Evolutionary conservation across 2,329 filamentous ascomycete species (phyloP), one percentile per base, ranked within the genome.

Genomic region (Phaeosphaeriaceae sp.): DNA sequence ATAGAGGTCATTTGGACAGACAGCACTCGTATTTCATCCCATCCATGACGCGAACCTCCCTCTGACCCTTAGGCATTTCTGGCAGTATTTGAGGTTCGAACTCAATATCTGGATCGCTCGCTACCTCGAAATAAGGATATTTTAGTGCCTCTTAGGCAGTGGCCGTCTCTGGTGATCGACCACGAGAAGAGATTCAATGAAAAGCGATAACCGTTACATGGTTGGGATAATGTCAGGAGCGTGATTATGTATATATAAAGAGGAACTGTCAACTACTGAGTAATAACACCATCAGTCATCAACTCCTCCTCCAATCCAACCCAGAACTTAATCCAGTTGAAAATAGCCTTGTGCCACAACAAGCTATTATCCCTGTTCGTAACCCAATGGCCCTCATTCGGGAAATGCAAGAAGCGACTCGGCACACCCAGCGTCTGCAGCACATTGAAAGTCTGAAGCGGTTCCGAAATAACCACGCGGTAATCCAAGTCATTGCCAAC

Each of bases 401-500:
- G 91, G 75, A 96, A 97, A 41, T 88, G 89, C 67, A 96, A 73
- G 64, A 96, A 87, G 55, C 89, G 87, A 75, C 90, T 93, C 6
- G 91, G 89, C 3, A 96, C 85, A 0, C 88, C 88, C 48, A 86
- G 84, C 41, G 88, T 87, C 78, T 97, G 93, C 24, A 97, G 80
- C 3, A 93, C 88, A 62, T 96, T 96, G 80, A 96, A 97, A 52
- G 91, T 89, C 17, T 90, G 86, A 48, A 96, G 77, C 0, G 93
- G 93, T 76, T 97, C 94, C 0, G 89, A 87, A 51, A 97, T 88
- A 0, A 93, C 89, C 27, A 97, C 81, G n/a, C 94, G 87, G 75
- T 96, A 98, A 77, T 98, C 94, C 15, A 95, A 84, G 66, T 76
- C 74, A 92, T 92, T 95, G 77, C 98, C 94, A 54, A 98, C 92